Conservation (phyloP, 2,329 filamentous ascomycete genomes). For the Fusarium foetens region DNA sequence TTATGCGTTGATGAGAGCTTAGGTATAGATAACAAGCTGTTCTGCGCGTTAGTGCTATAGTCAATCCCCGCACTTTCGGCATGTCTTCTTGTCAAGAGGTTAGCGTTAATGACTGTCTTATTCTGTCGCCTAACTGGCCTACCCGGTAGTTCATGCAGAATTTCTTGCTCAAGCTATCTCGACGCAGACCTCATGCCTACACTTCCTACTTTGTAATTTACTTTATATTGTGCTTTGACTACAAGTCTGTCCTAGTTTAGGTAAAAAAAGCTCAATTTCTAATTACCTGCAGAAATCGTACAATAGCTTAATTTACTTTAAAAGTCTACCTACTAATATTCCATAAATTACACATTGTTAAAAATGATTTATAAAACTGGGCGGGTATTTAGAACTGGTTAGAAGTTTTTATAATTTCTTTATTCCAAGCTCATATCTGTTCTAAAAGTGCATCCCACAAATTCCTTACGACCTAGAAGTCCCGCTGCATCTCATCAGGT, state of each 20-base stretch:
- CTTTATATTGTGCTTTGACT: fast-evolving
- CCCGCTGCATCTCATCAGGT: fast-evolving
- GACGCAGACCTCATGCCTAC: no score
- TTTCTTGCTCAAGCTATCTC: neutral
- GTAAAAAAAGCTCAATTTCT: no score
- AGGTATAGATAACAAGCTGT: fast-evolving
- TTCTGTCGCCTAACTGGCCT: fast-evolving
- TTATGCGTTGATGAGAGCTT: neutral
- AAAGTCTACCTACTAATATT: no score
- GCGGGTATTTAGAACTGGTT: no score
- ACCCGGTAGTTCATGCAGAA: fast-evolving
- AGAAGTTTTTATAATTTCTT: fast-evolving
- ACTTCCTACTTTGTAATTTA: neutral
- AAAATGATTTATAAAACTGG: no score
- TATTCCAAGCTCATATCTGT: fast-evolving
- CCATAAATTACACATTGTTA: no score
- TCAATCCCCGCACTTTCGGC: fast-evolving
- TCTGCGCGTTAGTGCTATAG: fast-evolving
- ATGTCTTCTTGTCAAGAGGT: fast-evolving
- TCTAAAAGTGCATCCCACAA: fast-evolving
- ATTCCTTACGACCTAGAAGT: fast-evolving
- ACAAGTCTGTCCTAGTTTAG: fast-evolving
- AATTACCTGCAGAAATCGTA: no score
- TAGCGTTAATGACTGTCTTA: fast-evolving
- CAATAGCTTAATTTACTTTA: no score